Evolutionary conservation across 495 filamentous ascomycete species (phyloP).

Genomic region (Neurospora tetrasperma): DNA sequence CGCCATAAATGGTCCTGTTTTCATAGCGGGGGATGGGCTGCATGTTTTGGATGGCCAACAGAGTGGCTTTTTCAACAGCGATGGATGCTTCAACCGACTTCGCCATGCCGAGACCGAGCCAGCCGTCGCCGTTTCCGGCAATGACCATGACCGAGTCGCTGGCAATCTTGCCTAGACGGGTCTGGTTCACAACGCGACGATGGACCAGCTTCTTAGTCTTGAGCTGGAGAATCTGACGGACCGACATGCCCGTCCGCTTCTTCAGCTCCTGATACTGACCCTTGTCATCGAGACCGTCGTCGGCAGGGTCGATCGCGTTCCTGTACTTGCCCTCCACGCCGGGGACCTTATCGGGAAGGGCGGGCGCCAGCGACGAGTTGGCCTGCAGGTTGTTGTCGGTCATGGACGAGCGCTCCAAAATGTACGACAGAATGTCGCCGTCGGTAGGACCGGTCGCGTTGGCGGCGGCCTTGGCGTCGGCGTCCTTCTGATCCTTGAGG

Average conservation of each 20-base stretch:
- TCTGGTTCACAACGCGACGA: constrained; percentile 80
- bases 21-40: constrained; percentile 82
- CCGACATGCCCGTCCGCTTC: constrained; percentile 56
- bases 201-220: constrained; percentile 55
- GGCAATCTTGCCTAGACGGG: constrained; percentile 83
- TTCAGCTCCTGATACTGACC: constrained; percentile 44
- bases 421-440: constrained; percentile 30
- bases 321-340: constrained; percentile 41
- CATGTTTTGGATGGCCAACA: constrained; percentile 77
- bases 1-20: constrained; percentile 79
- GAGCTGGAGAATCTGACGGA: constrained; percentile 44
- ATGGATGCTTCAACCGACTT: constrained; percentile 66
- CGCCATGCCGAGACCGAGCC: constrained; percentile 80
- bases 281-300: constrained; percentile 30
- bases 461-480: constrained; percentile 27
- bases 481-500: constrained; percentile 33
- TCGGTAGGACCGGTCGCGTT: constrained; percentile 38
- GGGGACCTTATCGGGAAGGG: constrained; percentile 32
- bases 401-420: constrained; percentile 31
- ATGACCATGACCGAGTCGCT: constrained; percentile 60
- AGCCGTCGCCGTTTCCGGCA: constrained; percentile 74
- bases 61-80: constrained; percentile 54
- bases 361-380: constrained; percentile 33
- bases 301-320: constrained; percentile 31
- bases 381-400: constrained; percentile 21